Base-by-base conservation (phyloP, 129 eudicot species). In the Kitagawia praeruptora region DNA sequence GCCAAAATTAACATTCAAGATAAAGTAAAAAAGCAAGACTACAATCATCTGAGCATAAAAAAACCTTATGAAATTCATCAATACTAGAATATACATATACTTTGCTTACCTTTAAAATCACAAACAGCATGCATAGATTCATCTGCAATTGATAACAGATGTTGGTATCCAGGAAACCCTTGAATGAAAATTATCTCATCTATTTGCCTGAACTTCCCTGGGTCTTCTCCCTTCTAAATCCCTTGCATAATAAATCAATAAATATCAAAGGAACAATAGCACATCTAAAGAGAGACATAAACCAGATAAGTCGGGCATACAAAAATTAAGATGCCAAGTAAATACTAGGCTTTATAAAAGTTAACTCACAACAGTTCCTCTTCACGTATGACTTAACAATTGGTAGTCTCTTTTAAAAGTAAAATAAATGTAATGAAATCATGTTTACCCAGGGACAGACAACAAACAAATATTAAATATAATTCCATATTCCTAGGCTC, bases 141-240 rank as follows among this genome's bases (percentile, higher is more conserved):
- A 78, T 90, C 97, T 9, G 93, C 96, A 81, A 92, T 69, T 66
- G 90, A 80, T 69, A 84, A 80, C 76, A 96, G 78, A 66, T 84
- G 82, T 45, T 82, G 93, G 80, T 92, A 96, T 72, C 90, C 99
- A 77, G 91, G 95, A 85, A 80, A 90, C 73, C 93, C 88, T 1
- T 86, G 80, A 84, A 87, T 45, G 74, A 86, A 92, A n/a, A 92
- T 78, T 34, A 96, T 89, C 87, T 96, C 99, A 83, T 96, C 99
- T 76, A 96, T 81, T 85, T 89, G 97, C 88, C 99, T 90, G 84
- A 96, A 96, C 86, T 89, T 96, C 85, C 99, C 99, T 39, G 81
- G 87, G 86, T 96, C 98, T 86, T 86, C 87, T 70, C 91, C 93
- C 84, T 89, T 90, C 99, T 95, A 93, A 81, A 87, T 25, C 28